These are phyloP conservation scores for Coleophoma cylindrospora DNA, from an alignment of 2,329 filamentous ascomycete species.

Conservation along the genomic window DNA sequence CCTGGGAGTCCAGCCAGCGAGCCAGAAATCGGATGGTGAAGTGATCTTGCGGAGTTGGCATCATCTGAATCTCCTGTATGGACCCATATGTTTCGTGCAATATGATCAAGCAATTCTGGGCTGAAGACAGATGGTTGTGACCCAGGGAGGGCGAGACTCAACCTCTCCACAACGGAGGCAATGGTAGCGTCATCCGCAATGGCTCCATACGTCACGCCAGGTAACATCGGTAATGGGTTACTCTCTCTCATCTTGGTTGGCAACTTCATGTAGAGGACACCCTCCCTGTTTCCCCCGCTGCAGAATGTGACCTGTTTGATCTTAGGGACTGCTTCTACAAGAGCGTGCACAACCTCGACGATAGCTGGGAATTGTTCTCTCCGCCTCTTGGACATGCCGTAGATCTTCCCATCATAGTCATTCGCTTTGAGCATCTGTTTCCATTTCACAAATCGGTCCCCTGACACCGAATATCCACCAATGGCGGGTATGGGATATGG, in stretches of 20 bases:
- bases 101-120: conserved; percentile 36
- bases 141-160: conserved; percentile 13
- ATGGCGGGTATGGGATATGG: conserved; percentile 83
- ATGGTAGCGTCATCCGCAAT: conserved; percentile 34
- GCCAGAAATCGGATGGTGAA: conserved; percentile 69
- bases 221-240: conserved; percentile 52
- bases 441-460: conserved; percentile 53
- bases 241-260: conserved; percentile 51
- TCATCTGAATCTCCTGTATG: conserved; percentile 42
- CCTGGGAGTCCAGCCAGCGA: conserved; percentile 62
- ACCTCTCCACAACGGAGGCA: conserved; percentile 12
- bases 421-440: conserved; percentile 47
- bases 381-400: conserved; percentile 75
- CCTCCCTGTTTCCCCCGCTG: conserved; percentile 82
- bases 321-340: conserved; percentile 63
- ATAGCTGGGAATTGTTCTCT: conserved; percentile 82
- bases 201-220: conserved; percentile 6
- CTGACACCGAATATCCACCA: conserved; percentile 68
- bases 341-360: conserved; percentile 70
- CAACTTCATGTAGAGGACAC: conserved; percentile 70
- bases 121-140: conserved; percentile 31
- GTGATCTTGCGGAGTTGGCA: conserved; percentile 58
- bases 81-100: conserved; percentile 47
- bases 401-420: conserved; percentile 50
- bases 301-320: conserved; percentile 78